Evolutionary conservation across 768 basidiomycete genomes (phyloP).

Genomic region (Mycena rosella): DNA sequence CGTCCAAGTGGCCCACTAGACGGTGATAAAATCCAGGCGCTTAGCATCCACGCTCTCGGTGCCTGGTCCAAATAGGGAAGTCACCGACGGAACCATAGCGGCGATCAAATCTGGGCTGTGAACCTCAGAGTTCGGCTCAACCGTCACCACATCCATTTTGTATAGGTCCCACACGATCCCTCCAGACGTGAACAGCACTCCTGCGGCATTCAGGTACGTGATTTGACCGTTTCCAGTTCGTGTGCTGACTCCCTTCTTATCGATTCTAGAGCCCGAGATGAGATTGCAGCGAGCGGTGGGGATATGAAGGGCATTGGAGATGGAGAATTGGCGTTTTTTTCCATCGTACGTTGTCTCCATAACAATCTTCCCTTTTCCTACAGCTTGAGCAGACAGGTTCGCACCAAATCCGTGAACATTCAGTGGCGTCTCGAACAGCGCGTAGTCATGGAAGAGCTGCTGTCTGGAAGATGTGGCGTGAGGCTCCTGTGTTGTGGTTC

Average conservation of each 20-base stretch:
- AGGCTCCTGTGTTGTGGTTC: no score
- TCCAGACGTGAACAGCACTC: conserved; percentile 18
- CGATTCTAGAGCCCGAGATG: conserved; percentile 30
- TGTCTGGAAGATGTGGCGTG: not conserved
- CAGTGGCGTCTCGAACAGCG: not conserved
- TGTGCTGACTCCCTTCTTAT: conserved; percentile 29
- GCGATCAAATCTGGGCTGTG: conserved; percentile 13
- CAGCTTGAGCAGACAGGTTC: conserved; percentile 11
- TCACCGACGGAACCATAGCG: conserved; percentile 5
- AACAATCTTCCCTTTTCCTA: conserved; percentile 27
- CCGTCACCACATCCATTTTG: conserved; percentile 24
- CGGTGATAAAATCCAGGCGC: conserved; percentile 27
- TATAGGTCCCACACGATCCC: conserved; percentile 14
- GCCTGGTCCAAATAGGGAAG: conserved; percentile 13
- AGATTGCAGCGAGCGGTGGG: conserved; percentile 30
- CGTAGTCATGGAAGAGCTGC: conserved; percentile 20
- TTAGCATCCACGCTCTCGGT: conserved; percentile 10
- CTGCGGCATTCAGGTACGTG: conserved; percentile 12
- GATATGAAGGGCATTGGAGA: conserved; percentile 25
- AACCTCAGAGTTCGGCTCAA: not conserved
- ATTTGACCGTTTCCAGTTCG: conserved; percentile 19
- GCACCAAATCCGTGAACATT: conserved; percentile 27
- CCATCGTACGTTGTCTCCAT: conserved; percentile 18
- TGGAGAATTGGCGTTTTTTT: not conserved
- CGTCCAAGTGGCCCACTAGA: conserved; percentile 36